phyloP scores from a whole-genome alignment of 805 yeast species.

The Yarrowia sp. region DNA sequence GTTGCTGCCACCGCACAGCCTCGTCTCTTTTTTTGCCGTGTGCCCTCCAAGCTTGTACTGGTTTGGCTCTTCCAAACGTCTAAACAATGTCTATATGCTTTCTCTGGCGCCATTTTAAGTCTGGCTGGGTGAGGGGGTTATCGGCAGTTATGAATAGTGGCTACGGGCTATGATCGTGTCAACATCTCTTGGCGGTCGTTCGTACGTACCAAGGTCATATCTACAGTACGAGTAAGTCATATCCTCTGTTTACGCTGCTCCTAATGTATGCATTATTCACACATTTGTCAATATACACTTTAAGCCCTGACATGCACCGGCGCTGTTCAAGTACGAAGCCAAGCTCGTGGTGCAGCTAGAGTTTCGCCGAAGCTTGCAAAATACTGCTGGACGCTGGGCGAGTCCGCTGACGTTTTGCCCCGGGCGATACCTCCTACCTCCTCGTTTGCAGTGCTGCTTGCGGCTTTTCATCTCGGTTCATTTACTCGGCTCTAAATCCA shows the following conservation, averaged over 20 bases:
- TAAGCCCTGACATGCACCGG: slow-evolving; percentile 9
- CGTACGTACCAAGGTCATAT: too few relatives aligned
- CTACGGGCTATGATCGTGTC: too few relatives aligned
- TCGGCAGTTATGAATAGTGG: too few relatives aligned
- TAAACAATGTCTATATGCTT: not conserved
- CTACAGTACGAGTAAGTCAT: too few relatives aligned
- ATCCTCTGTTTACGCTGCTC: too few relatives aligned
- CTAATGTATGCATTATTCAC: too few relatives aligned
- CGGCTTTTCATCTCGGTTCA: too few relatives aligned
- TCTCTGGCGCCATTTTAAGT: too few relatives aligned
- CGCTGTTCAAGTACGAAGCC: not conserved
- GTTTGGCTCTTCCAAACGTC: not conserved
- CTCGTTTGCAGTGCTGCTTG: not conserved
- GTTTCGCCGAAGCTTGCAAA: not conserved
- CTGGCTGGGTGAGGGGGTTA: too few relatives aligned
- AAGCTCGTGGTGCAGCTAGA: not conserved
- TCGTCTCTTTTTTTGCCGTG: slow-evolving; percentile 6
- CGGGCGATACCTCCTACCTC: too few relatives aligned
- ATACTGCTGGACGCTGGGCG: not conserved
- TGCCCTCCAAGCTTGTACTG: not conserved
- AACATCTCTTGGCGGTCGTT: too few relatives aligned
- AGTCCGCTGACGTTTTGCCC: not conserved
- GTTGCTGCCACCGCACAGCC: slow-evolving; percentile 12
- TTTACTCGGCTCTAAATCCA: not conserved
- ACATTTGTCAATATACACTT: not conserved